Evolutionary conservation across 163 green algal genomes (phyloP).

Genomic region (Chlorella variabilis): DNA sequence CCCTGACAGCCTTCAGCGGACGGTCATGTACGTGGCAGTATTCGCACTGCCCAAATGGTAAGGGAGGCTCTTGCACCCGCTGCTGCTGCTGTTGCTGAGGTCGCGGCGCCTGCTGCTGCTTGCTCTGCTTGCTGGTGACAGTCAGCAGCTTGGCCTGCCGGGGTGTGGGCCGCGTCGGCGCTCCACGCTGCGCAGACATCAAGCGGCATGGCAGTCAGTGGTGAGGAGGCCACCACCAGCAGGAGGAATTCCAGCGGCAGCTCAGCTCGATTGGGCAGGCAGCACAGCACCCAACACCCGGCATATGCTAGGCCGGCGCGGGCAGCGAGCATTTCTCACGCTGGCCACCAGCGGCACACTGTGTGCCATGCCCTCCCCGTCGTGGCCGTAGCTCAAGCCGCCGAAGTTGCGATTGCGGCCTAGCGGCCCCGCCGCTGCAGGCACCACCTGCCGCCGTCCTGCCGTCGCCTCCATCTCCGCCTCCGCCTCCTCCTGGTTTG

Average conservation of each 20-base stretch:
- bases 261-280: too few species aligned
- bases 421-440: too few species aligned
- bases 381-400: background rate
- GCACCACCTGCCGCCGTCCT: background rate
- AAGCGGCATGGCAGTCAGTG: background rate
- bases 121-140: too few species aligned
- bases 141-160: background rate
- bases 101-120: background rate
- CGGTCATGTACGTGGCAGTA: too few species aligned
- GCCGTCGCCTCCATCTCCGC: background rate
- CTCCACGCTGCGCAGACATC: constrained; percentile 6
- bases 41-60: too few species aligned
- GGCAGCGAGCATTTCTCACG: too few species aligned
- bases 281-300: too few species aligned
- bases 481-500: background rate
- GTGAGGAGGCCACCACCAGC: too few species aligned
- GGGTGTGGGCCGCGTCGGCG: background rate
- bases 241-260: too few species aligned
- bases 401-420: background rate
- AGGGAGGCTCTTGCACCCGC: background rate
- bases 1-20: too few species aligned
- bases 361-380: background rate
- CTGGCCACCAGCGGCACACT: background rate
- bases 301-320: too few species aligned
- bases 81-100: background rate